A percentile compares a stretch with the other conserved stretches of the same genome.
Evolutionary conservation across 495 filamentous ascomycete species (phyloP).

Genomic region (Penicillium riverlandense): DNA sequence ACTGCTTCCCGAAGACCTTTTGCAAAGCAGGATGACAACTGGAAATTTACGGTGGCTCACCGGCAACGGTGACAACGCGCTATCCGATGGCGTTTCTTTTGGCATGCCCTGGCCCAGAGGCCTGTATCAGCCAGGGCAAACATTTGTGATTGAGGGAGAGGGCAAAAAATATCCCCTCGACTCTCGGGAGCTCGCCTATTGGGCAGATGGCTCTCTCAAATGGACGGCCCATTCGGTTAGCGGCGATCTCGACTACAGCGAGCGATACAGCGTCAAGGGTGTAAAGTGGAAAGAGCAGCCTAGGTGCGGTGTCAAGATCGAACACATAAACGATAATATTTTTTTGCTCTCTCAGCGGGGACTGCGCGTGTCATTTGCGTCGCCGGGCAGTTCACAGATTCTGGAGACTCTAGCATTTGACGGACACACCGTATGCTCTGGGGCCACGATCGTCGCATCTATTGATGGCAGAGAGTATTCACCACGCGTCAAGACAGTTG

Average conservation of each 20-base stretch:
- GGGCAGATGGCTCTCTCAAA: slow-evolving; percentile 12
- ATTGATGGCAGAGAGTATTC: slow-evolving; percentile 4
- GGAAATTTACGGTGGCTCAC: slow-evolving; percentile 12
- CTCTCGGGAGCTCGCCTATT: slow-evolving; percentile 15
- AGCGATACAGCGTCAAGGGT: slow-evolving; percentile 6
- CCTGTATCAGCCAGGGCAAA: slow-evolving; percentile 6
- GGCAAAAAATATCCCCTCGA: slow-evolving; percentile 8
- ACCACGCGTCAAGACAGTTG: slow-evolving; percentile 1
- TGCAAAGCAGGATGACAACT: not conserved
- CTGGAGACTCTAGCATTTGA: slow-evolving; percentile 4
- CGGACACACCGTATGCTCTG: slow-evolving; percentile 3
- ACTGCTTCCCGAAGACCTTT: slow-evolving; percentile 1
- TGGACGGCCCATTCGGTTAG: slow-evolving; percentile 12
- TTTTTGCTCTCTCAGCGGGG: slow-evolving; percentile 1
- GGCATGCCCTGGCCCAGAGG: slow-evolving; percentile 13
- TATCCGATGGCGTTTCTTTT: slow-evolving; percentile 12
- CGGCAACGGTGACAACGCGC: slow-evolving; percentile 4
- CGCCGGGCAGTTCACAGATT: slow-evolving; percentile 1
- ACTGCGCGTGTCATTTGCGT: slow-evolving; percentile 2
- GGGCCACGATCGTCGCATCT: slow-evolving; percentile 6
- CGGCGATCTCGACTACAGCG: slow-evolving; percentile 4
- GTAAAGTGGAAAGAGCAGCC: not conserved
- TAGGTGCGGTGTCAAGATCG: not conserved
- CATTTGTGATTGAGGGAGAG: slow-evolving; percentile 9
- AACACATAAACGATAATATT: not conserved